Percentiles rank a stretch among this genome's conserved stretches.
These are phyloP conservation scores for Tulasnella sp. DNA, from an alignment of 768 basidiomycete genomes.

Conservation along the genomic window DNA sequence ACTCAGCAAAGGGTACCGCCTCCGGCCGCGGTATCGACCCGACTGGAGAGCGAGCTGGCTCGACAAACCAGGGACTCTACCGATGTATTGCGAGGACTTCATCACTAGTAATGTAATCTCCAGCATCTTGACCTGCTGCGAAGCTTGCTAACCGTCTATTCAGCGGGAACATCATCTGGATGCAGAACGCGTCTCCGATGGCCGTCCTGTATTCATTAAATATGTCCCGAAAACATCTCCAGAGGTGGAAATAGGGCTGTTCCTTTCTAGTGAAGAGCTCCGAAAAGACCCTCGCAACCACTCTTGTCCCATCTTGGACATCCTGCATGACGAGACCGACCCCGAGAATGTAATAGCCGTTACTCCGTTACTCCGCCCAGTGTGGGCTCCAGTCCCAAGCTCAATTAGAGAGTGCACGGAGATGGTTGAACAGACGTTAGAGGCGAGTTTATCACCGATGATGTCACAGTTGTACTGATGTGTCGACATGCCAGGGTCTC, in stretches of 20 bases:
- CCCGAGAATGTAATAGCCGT: slow-evolving; percentile 2
- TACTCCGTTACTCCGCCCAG: background rate
- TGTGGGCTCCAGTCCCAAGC: background rate
- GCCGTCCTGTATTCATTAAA: background rate
- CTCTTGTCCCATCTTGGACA: slow-evolving; percentile 5
- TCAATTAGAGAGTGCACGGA: background rate
- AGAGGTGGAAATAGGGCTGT: slow-evolving; percentile 1
- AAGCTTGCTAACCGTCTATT: too few relatives aligned
- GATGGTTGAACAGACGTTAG: slow-evolving; percentile 10
- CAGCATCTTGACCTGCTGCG: too few relatives aligned
- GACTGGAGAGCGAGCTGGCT: too few relatives aligned
- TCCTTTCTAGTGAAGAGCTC: background rate
- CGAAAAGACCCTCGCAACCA: slow-evolving; percentile 6
- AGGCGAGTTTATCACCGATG: background rate
- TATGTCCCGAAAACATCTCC: background rate
- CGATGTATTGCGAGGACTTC: too few relatives aligned
- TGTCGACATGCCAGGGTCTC: background rate
- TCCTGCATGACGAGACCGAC: background rate
- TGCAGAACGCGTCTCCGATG: slow-evolving; percentile 1
- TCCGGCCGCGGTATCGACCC: too few relatives aligned
- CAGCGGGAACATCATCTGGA: too few relatives aligned
- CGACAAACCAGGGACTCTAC: too few relatives aligned
- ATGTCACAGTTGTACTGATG: background rate
- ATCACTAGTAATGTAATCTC: too few relatives aligned
- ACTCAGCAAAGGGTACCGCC: too few relatives aligned